Evolutionary conservation across 306 rosid species (phyloP).

Genomic region (Arachis hypogaea): DNA sequence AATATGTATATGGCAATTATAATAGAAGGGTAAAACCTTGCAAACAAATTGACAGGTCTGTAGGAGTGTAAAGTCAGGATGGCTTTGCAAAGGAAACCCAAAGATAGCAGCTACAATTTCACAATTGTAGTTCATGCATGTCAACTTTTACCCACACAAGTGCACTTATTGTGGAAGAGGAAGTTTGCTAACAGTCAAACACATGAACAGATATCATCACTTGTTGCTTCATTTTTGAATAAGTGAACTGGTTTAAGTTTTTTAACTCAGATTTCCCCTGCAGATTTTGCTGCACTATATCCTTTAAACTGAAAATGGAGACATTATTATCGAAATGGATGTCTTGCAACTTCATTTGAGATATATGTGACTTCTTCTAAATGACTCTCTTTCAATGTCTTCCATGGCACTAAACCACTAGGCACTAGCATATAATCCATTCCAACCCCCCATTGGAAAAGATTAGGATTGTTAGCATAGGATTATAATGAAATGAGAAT

Average conservation of each 20-base stretch:
- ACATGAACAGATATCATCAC: slow-evolving; percentile 27
- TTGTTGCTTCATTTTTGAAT: slow-evolving; percentile 7
- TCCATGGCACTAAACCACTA: neutral
- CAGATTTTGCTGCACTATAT: slow-evolving; percentile 1
- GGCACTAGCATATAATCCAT: slow-evolving; percentile 17
- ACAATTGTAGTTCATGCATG: slow-evolving; percentile 7
- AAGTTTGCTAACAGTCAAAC: neutral
- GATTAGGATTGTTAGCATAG: slow-evolving; percentile 11
- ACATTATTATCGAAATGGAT: neutral
- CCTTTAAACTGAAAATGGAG: neutral
- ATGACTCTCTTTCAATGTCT: neutral
- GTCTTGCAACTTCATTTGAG: slow-evolving; percentile 9
- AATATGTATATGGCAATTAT: neutral
- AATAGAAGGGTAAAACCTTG: neutral
- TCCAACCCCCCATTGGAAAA: slow-evolving; percentile 26
- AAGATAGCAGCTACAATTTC: neutral
- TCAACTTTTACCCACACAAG: neutral
- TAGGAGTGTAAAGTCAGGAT: neutral
- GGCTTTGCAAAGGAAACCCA: too few relatives aligned
- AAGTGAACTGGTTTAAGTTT: neutral
- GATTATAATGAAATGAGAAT: slow-evolving; percentile 19
- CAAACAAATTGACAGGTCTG: neutral
- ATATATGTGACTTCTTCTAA: neutral
- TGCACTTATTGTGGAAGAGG: neutral
- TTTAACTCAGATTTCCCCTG: slow-evolving; percentile 3